phyloP scores from a whole-genome alignment of 495 filamentous ascomycete species.

The Penicillium desertorum region DNA sequence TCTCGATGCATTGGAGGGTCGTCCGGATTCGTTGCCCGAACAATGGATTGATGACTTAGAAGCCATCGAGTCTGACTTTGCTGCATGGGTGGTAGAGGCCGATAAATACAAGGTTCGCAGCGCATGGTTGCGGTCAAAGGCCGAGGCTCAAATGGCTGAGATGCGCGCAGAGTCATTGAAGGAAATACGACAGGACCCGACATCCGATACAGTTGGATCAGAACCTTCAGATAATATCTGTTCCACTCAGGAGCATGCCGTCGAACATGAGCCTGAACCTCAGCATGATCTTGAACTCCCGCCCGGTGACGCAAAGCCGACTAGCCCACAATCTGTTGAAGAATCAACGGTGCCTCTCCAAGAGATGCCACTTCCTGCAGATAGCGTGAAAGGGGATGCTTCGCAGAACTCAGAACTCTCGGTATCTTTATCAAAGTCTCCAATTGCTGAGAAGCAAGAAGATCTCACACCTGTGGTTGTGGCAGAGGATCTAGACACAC shows the following conservation, averaged over 20 bases:
- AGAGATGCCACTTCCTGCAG: neutral
- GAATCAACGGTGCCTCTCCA: neutral
- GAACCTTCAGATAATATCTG: neutral
- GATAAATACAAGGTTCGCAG: constrained; percentile 46
- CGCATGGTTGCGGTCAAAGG: constrained; percentile 38
- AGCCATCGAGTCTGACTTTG: constrained; percentile 73
- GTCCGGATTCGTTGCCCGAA: constrained; percentile 79
- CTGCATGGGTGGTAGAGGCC: constrained; percentile 67
- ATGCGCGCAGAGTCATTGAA: constrained; percentile 4
- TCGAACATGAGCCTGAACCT: neutral
- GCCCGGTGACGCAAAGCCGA: neutral
- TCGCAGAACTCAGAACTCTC: neutral
- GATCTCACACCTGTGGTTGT: constrained; percentile 1
- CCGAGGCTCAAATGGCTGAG: constrained; percentile 12
- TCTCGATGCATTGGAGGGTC: constrained; percentile 80
- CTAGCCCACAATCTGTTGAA: neutral
- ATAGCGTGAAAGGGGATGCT: neutral
- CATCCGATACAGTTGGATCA: neutral
- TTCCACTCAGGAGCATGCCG: constrained; percentile 4
- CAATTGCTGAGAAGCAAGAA: neutral
- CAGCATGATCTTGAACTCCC: neutral
- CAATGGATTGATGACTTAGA: constrained; percentile 86
- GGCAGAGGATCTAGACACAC: constrained; percentile 19
- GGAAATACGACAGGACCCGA: neutral
- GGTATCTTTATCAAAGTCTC: neutral